Base-by-base conservation (phyloP, 2,329 filamentous ascomycete genomes). In the Cladophialophora immunda region DNA sequence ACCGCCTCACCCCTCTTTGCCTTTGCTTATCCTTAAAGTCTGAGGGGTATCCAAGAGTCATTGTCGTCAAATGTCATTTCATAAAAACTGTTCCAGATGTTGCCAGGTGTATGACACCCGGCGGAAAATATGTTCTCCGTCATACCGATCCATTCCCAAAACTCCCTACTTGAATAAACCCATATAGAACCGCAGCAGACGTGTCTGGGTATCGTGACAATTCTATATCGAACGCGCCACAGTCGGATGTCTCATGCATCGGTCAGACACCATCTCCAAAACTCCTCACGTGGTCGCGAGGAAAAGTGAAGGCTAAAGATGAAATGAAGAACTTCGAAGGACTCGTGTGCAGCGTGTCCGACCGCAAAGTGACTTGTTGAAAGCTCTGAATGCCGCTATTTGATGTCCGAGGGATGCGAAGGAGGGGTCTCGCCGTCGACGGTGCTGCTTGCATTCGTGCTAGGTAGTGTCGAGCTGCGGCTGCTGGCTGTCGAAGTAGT, bases 401-500 rank as follows among this genome's bases (percentile, higher is more conserved):
- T 58, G 22, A 27, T 9, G 30, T 58, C 66, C 36, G 54, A 27
- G 4, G 62, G 38, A 50, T 47, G 52, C 13, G 29, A 54, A 22
- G 41, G 25, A 32, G 53, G 38, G 3, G 45, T 50, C 13, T 61
- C 67, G 32, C 53, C 61, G 9, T 65, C 67, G 45, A 41, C 19
- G n/a, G 41, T 62, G 54, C 86, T 85, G 73, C 87, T 89, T 41
- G 83, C 83, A 70, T 84, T 87, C 2, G 87, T 86, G 76, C 89
- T 92, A 4, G 89, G 86, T 2, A 89, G 83, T 67, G 85, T 88
- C 75, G 83, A 89, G 76, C 87, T 91, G 72, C 89, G 87, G 1
- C 89, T 89, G 69, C 88, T 91, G 75, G 91, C 45, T n/a, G 59
- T 62, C 25, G 54, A 59, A 50, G 34, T 62, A 15, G 54, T 30